A percentile compares a stretch with the other conserved stretches of the same genome.
phyloP scores from a whole-genome alignment of 2,329 filamentous ascomycete species.

The Hypomyces rosellus region DNA sequence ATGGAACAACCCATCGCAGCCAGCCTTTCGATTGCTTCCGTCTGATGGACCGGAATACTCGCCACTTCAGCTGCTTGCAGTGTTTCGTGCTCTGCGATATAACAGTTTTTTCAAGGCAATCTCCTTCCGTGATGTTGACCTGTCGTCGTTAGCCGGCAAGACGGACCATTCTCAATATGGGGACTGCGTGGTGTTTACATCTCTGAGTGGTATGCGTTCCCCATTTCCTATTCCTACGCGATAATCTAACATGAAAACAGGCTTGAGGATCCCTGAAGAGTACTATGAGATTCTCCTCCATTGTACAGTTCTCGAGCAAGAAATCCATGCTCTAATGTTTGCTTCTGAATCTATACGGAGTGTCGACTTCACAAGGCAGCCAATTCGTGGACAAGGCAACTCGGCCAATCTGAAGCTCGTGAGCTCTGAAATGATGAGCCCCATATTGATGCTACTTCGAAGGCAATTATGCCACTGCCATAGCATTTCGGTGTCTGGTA shows the following conservation, averaged over 20 bases:
- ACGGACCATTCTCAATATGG: constrained; percentile 40
- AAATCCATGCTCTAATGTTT: constrained; percentile 50
- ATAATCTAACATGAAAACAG: constrained; percentile 17
- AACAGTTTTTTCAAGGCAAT: constrained; percentile 54
- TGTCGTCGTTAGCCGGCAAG: constrained; percentile 33
- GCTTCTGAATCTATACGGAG: constrained; percentile 49
- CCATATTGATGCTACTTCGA: constrained; percentile 44
- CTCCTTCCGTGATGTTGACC: constrained; percentile 48
- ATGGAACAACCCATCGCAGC: constrained; percentile 36
- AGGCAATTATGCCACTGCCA: constrained; percentile 43
- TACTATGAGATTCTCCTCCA: constrained; percentile 43
- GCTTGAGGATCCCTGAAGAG: constrained; percentile 41
- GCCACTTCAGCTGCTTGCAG: constrained; percentile 47
- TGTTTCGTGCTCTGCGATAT: constrained; percentile 50
- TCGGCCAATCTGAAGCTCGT: constrained; percentile 16
- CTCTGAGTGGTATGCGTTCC: constrained; percentile 40
- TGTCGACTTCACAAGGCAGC: constrained; percentile 43
- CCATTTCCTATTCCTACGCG: background rate
- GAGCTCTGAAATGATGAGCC: constrained; percentile 38
- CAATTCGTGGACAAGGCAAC: constrained; percentile 20
- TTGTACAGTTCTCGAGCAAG: constrained; percentile 48
- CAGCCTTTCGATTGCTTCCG: constrained; percentile 48
- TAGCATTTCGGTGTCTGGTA: constrained; percentile 45
- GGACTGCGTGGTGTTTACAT: constrained; percentile 45
- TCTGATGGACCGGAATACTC: constrained; percentile 36